phyloP scores from a whole-genome alignment of 148 eudicot species.

The Cornus kousa region DNA sequence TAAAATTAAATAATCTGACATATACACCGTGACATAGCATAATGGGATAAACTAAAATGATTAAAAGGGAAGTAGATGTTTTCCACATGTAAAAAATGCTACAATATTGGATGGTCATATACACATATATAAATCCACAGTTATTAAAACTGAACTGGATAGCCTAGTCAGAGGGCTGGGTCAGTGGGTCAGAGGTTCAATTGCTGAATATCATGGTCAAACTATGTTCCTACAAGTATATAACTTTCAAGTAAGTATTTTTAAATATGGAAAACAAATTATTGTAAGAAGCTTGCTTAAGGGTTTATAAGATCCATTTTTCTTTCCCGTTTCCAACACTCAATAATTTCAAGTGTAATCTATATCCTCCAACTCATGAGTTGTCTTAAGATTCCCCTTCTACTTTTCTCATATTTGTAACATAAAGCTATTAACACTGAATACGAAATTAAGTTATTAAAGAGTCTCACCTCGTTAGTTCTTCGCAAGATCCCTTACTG shows the following conservation, averaged over 20 bases:
- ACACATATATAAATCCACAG: not conserved
- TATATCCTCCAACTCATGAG: not conserved
- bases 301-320: not conserved
- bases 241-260: no score
- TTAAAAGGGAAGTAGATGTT: not conserved
- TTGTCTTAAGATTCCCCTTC: not conserved
- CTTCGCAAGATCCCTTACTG: conserved; percentile 48
- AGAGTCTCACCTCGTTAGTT: conserved; percentile 62
- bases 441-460: not conserved
- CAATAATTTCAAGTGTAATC: not conserved
- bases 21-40: not conserved
- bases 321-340: not conserved
- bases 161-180: not conserved
- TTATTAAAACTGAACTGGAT: not conserved
- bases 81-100: not conserved
- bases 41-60: not conserved
- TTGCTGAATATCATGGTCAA: not conserved
- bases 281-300: not conserved
- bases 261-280: not conserved
- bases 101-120: not conserved
- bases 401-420: not conserved
- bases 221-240: no score
- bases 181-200: not conserved
- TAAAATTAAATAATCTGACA: no score
- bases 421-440: not conserved